These are phyloP conservation scores for Penicillium samsonianum DNA, from an alignment of 495 filamentous ascomycete genomes.

Conservation along the genomic window DNA sequence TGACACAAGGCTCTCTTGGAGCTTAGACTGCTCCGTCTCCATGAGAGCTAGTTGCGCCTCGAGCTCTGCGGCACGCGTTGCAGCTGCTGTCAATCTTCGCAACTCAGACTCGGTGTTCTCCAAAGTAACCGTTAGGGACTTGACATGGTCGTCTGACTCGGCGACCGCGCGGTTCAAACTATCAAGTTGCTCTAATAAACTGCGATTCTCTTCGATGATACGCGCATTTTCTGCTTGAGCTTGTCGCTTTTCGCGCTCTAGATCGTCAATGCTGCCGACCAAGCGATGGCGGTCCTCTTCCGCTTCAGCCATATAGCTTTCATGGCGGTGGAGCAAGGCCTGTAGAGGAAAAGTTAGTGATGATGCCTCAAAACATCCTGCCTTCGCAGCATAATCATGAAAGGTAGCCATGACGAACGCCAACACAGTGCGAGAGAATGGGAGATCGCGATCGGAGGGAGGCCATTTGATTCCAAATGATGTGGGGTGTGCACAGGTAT, in stretches of 20 bases:
- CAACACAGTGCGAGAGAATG: slow-evolving; percentile 35
- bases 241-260: slow-evolving; percentile 75
- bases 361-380: slow-evolving; percentile 30
- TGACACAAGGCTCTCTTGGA: slow-evolving; percentile 64
- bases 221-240: slow-evolving; percentile 72
- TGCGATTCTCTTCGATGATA: slow-evolving; percentile 76
- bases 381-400: slow-evolving; percentile 22
- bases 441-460: slow-evolving; percentile 23
- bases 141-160: slow-evolving; percentile 74
- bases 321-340: slow-evolving; percentile 89
- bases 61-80: slow-evolving; percentile 69
- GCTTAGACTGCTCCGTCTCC: slow-evolving; percentile 74
- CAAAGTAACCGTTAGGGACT: slow-evolving; percentile 68
- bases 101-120: slow-evolving; percentile 75
- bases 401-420: slow-evolving; percentile 43
- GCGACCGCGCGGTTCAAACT: slow-evolving; percentile 70
- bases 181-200: slow-evolving; percentile 78
- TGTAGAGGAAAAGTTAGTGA: slow-evolving; percentile 75
- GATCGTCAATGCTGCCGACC: slow-evolving; percentile 64
- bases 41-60: slow-evolving; percentile 75
- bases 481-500: not conserved
- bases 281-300: slow-evolving; percentile 77
- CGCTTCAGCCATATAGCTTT: slow-evolving; percentile 86
- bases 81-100: slow-evolving; percentile 68
- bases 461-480: slow-evolving; percentile 16